Evolutionary conservation across 345 rosid genomes (phyloP).

Genomic region (Jatropha curcas): DNA sequence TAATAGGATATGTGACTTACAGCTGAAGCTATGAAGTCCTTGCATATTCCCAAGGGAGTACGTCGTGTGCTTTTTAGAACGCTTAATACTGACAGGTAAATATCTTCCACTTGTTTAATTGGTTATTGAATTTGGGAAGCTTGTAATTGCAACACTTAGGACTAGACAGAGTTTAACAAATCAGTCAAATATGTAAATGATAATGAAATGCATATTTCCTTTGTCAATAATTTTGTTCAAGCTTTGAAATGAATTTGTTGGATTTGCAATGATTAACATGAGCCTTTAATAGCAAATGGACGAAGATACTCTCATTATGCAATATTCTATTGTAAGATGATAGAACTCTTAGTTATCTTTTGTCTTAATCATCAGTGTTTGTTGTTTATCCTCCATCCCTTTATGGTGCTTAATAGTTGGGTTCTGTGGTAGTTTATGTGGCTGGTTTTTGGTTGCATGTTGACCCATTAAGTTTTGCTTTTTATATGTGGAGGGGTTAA

Average conservation of each 20-base stretch:
- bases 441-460: neutral
- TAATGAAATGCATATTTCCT: neutral
- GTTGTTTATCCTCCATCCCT: neutral
- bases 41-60: conserved; percentile 74
- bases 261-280: neutral
- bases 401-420: neutral
- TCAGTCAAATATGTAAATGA: neutral
- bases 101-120: neutral
- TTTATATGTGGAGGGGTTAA: no score
- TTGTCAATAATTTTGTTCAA: neutral
- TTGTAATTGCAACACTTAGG: neutral
- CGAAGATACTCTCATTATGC: neutral
- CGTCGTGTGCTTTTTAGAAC: conserved; percentile 88
- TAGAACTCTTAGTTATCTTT: neutral
- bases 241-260: neutral
- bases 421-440: neutral
- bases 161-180: neutral
- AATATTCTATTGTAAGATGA: neutral
- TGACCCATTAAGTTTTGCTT: no score
- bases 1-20: conserved; percentile 8
- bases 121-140: neutral
- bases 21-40: conserved; percentile 85
- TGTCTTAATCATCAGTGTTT: neutral
- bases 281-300: neutral
- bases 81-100: conserved; percentile 74